A percentile compares a stretch with the other conserved stretches of the same genome.
Conservation (phyloP, 176 grass and related monocot species). For the Oryza meyeriana region DNA sequence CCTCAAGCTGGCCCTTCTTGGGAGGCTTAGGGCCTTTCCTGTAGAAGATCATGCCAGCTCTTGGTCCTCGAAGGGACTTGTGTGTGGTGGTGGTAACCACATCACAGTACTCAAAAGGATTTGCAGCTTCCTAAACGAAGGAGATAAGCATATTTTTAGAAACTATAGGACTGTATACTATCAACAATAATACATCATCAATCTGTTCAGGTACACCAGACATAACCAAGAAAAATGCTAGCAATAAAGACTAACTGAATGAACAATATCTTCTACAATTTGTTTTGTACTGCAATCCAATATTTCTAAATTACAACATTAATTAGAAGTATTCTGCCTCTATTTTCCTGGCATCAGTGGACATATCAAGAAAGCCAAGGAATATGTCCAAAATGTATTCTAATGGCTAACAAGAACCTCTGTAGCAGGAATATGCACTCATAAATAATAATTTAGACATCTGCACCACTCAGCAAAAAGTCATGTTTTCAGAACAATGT, state of each 20-base stretch:
- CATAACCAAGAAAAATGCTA: background rate
- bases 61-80: conserved; percentile 89
- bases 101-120: conserved; percentile 94
- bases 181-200: background rate
- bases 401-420: background rate
- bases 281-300: background rate
- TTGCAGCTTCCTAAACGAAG: conserved; percentile 73
- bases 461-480: background rate
- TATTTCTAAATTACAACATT: background rate
- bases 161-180: background rate
- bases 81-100: conserved; percentile 96
- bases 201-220: background rate
- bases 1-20: conserved; percentile 96
- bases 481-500: background rate
- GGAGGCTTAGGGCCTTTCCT: conserved; percentile 96
- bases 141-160: background rate
- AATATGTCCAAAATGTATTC: background rate
- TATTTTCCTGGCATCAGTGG: background rate
- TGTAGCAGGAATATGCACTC: background rate
- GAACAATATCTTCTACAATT: background rate
- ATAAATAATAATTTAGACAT: background rate
- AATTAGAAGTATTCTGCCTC: background rate
- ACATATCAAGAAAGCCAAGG: background rate
- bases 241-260: background rate
- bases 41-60: conserved; percentile 99